Evolutionary conservation across 805 yeast species (phyloP).

Genomic region (Ogataea siamensis): DNA sequence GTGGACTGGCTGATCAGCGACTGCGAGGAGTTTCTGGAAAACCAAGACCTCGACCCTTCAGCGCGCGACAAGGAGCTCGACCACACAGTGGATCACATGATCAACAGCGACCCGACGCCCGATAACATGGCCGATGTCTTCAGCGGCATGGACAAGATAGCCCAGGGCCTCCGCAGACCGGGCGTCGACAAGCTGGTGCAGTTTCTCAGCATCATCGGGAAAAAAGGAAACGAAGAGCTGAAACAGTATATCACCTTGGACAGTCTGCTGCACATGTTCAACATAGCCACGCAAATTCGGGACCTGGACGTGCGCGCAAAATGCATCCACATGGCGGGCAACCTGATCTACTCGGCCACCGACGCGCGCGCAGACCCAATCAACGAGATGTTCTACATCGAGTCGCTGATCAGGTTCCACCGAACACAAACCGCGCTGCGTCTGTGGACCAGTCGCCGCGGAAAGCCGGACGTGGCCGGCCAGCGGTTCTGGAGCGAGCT

Average conservation of each 20-base stretch:
- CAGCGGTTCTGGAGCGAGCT: slow-evolving; percentile 55
- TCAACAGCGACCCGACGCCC: slow-evolving; percentile 17
- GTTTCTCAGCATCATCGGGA: slow-evolving; percentile 23
- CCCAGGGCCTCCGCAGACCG: slow-evolving; percentile 19
- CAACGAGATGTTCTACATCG: slow-evolving; percentile 50
- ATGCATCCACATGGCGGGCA: slow-evolving; percentile 41
- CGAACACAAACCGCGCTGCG: slow-evolving; percentile 36
- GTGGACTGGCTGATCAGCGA: slow-evolving; percentile 32
- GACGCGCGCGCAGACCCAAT: slow-evolving; percentile 49
- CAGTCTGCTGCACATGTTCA: slow-evolving; percentile 37
- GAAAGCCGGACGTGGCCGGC: slow-evolving; percentile 32
- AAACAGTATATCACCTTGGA: slow-evolving; percentile 34
- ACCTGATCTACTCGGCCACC: slow-evolving; percentile 39
- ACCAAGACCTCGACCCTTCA: slow-evolving; percentile 11
- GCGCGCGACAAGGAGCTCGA: slow-evolving; percentile 4
- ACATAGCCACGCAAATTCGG: slow-evolving; percentile 39
- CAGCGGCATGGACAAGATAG: slow-evolving; percentile 20
- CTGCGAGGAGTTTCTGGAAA: slow-evolving; percentile 17
- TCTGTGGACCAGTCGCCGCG: slow-evolving; percentile 36
- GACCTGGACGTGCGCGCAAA: slow-evolving; percentile 32
- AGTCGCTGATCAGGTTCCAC: slow-evolving; percentile 38
- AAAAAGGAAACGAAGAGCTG: slow-evolving; percentile 19
- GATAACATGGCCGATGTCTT: slow-evolving; percentile 26
- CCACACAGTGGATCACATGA: slow-evolving; percentile 16
- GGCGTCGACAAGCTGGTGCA: slow-evolving; percentile 27